Base-by-base conservation (phyloP, 163 green algal species). In the Picocystis sp. region DNA sequence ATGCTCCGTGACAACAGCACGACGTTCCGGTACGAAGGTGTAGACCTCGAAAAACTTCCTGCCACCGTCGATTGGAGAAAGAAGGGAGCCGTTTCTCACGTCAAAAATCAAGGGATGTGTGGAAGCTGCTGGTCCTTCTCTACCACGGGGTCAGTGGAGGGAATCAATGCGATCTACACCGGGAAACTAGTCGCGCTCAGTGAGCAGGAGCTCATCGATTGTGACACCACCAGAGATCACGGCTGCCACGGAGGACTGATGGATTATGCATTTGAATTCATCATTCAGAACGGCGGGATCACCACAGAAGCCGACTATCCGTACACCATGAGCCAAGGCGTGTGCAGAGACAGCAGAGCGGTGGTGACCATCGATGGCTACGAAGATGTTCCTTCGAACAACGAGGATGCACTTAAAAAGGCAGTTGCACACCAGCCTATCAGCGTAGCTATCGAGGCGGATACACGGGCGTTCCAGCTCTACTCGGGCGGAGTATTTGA, bases 201-300 rank as follows among this genome's bases (percentile, higher is more conserved):
- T 22, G 89, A 95, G 71, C 92, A 99, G 74, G 74, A 95, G 79
- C 80, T 99, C 6, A 70, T 98, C 5, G 89, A 98, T 68, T 98
- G 89, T 60, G 88, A 97, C 67, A 50, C 15, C 42, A 63, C 54
- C 35, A 25, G 43, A 14, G 68, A 76, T 55, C 62, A 53, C 12
- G 74, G 71, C 23, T 83, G 75, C 68, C 52, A 79, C 54, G 86
- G 85, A 17, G 83, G 86, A 23, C 72, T 93, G 9, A 93, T 93
- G 79, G 82, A 93, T 66, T 87, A 74, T 56, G 86, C 83, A 1
- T 95, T 83, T 55, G 46, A 77, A 12, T 94, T 75, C 56, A 78
- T 95, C 38, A 79, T 81, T 11, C 52, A 72, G 10, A 93, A 93
- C 62, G 79, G 78, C 6, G 86, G 86, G 47, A 64, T 96, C 19